These are phyloP conservation scores for Penicillium alfredii DNA, from an alignment of 495 filamentous ascomycete species.

Conservation along the genomic window DNA sequence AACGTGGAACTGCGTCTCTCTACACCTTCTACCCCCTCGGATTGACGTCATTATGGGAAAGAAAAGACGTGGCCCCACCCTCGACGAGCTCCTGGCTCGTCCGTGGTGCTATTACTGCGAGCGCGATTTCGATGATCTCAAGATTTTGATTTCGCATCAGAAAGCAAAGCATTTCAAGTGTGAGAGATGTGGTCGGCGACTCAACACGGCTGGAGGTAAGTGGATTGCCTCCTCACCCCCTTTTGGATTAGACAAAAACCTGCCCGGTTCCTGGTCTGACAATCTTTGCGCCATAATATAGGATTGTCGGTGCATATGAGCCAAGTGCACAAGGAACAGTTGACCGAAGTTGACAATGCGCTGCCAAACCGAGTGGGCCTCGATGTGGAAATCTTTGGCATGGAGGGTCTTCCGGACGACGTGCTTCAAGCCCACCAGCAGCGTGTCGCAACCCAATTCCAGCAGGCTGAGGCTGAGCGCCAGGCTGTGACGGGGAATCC, in stretches of 20 bases:
- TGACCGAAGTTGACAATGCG: conserved; percentile 84
- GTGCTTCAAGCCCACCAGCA: conserved; percentile 75
- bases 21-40: background rate
- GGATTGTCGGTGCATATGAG: conserved; percentile 95
- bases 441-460: conserved; percentile 74
- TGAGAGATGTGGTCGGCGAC: conserved; percentile 73
- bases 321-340: conserved; percentile 92
- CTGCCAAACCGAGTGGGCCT: conserved; percentile 73
- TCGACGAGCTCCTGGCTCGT: conserved; percentile 80
- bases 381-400: conserved; percentile 94
- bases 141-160: conserved; percentile 92
- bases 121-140: conserved; percentile 94
- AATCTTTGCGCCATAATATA: conserved; percentile 31
- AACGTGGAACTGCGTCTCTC: too few relatives aligned
- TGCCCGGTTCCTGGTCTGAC: background rate
- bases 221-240: conserved; percentile 18
- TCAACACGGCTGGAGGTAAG: conserved; percentile 93
- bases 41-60: conserved; percentile 58
- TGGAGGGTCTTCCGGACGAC: conserved; percentile 92
- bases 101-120: conserved; percentile 99
- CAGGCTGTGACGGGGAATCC: conserved; percentile 80
- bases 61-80: conserved; percentile 73
- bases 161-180: conserved; percentile 99
- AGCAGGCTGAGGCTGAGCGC: conserved; percentile 77
- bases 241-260: too few relatives aligned